Base-by-base conservation (phyloP, 805 yeast genomes). In the Zygoascus bituminiphila region DNA sequence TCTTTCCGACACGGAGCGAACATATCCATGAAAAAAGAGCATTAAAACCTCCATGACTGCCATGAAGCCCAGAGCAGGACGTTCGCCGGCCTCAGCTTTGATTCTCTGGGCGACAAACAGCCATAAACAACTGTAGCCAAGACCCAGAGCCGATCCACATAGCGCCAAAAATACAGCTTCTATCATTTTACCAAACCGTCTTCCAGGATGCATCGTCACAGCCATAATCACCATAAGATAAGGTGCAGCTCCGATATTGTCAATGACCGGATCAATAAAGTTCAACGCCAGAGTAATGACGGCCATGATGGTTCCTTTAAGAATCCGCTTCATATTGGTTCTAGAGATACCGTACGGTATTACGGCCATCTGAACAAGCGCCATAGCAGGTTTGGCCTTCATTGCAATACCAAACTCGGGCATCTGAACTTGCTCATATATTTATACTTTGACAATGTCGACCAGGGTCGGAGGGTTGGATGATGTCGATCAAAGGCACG, bases 191-290 rank as follows among this genome's bases (percentile, higher is more conserved):
- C 78, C 75, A 2, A 73, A 62, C 45, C 79, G 64, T 52, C 77
- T 65, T 0, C 78, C 78, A 1, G 78, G 77, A 53, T 73, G 76
- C 4, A 71, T 71, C 57, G 71, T 72, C 14, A 74, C 77, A 1
- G 76, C 67, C 4, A 72, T 66, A 37, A 74, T 53, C 0, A 76
- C 73, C 9, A 74, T 56, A 69, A 74, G 67, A 9, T 73, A 72
- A 1, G 74, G 70, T 33, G 71, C 69, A 4, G 56, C 55, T 4
- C 78, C 78, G 15, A 74, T 41, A 8, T 54, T 58, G 8, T 41
- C 52, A 22, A 68, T 53, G 1, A 71, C 64, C 17, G 63, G 59
- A 0, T 71, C 70, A 2, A 69, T 67, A 22, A 73, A 53, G 47
- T 72, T 67, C 26, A 74, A 63, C 2, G 70, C 66, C 26, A 72